phyloP scores from a whole-genome alignment of 768 basidiomycete species.

The Clavaria fumosa region DNA sequence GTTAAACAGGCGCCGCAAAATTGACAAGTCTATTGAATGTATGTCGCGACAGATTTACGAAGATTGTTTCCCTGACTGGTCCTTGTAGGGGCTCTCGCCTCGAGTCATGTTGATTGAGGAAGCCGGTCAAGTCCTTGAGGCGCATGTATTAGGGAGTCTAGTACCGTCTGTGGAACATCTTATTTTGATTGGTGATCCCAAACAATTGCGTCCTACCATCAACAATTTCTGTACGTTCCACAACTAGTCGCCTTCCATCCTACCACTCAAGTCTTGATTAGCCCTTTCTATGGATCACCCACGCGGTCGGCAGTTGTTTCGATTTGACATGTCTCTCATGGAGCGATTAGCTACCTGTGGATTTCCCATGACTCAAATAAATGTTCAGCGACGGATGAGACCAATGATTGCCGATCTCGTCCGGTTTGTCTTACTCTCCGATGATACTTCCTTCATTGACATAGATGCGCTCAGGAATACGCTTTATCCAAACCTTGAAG shows the following conservation, averaged over 20 bases:
- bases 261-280: slow-evolving; percentile 13
- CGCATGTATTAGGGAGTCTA: slow-evolving; percentile 51
- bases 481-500: slow-evolving; percentile 44
- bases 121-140: slow-evolving; percentile 71
- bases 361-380: slow-evolving; percentile 51
- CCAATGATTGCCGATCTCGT: slow-evolving; percentile 50
- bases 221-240: slow-evolving; percentile 39
- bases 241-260: neutral
- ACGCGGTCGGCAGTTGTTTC: slow-evolving; percentile 38
- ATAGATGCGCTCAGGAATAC: slow-evolving; percentile 26
- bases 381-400: slow-evolving; percentile 64
- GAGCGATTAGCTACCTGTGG: slow-evolving; percentile 47
- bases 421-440: slow-evolving; percentile 21
- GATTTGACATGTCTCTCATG: slow-evolving; percentile 63
- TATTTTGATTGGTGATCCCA: slow-evolving; percentile 69
- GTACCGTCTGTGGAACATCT: slow-evolving; percentile 56
- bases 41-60: slow-evolving; percentile 4
- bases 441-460: neutral
- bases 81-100: slow-evolving; percentile 36
- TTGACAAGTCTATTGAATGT: slow-evolving; percentile 43
- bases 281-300: slow-evolving; percentile 54
- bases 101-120: slow-evolving; percentile 61
- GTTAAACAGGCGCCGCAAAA: slow-evolving; percentile 48
- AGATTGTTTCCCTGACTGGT: neutral
- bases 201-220: slow-evolving; percentile 55